Base-by-base conservation (phyloP, 176 grass and related monocot species). In the Tillandsia leiboldiana region DNA sequence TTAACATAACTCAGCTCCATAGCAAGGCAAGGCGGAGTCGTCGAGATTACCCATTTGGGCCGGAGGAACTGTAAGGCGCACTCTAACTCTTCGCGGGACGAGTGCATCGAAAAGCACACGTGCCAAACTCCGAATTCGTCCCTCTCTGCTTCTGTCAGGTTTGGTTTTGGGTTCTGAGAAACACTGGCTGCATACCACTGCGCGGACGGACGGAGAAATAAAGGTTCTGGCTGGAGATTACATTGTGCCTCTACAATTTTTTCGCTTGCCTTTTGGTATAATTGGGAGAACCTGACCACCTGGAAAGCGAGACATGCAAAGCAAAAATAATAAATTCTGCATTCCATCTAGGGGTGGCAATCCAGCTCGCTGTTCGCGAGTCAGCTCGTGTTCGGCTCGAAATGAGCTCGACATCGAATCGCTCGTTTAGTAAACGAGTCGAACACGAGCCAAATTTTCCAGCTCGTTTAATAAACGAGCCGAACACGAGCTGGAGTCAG, bases 51-150 rank as follows among this genome's bases (percentile, higher is more conserved):
- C 89, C 89, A 90, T 10, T 87, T 85, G 67, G 93, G 93, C 69
- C 84, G 86, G 48, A 97, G 81, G 70, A 97, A 70, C 75, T 92
- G 81, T 80, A 97, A 13, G 29, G 82, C 76, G 12, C 81, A 86
- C 58, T 92, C 89, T 59, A 92, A 70, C 81, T 97, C 89, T 24
- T 87, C 79, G n/a, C 74, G 77, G 51, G 89, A 97, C 7, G 93
- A 92, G 72, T 97, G 93, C 73, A 90, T 92, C 33, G 93, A 90
- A 81, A 90, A 89, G 72, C 93, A 97, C 26, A 92, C 62, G 76
- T 92, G 93, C 86, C 88, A 91, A 15, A 97, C 47, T 27, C 86
- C 86, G 76, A 83, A 87, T 51, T 83, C 89, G 69, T 97, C 89
- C 71, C 62, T 79, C 62, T 74, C 79, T 62, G 86, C 78, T 82